Evolutionary conservation across 169 alveolate species (phyloP).

Genomic region (Plasmodium chabaudi): DNA sequence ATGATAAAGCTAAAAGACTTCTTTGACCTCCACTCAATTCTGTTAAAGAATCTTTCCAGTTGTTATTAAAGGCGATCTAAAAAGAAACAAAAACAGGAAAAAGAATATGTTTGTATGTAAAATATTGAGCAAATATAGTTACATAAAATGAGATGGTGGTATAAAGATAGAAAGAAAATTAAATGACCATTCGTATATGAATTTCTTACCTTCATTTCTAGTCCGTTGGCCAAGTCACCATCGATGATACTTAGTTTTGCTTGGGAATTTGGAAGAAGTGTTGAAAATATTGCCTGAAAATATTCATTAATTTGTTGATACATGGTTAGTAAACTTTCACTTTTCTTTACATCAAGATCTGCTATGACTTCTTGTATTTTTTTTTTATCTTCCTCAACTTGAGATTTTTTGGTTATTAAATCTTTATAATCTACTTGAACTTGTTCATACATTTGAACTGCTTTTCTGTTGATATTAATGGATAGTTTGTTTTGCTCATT

Average conservation of each 20-base stretch:
- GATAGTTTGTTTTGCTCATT: constrained; percentile 87
- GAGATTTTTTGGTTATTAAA: constrained; percentile 90
- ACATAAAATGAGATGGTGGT: neutral
- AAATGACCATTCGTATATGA: too few relatives aligned
- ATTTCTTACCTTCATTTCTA: constrained; percentile 84
- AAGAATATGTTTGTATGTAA: neutral
- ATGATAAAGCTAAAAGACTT: constrained; percentile 97
- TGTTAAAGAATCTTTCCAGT: constrained; percentile 95
- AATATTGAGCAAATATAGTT: neutral
- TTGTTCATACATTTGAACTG: constrained; percentile 93
- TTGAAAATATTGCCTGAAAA: constrained; percentile 94
- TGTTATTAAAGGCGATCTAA: constrained; percentile 92
- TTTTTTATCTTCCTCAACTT: constrained; percentile 91
- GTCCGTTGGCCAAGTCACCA: constrained; percentile 87
- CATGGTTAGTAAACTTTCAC: constrained; percentile 91
- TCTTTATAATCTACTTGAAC: constrained; percentile 92
- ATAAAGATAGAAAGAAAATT: neutral
- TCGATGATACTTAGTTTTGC: constrained; percentile 93
- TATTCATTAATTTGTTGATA: constrained; percentile 92
- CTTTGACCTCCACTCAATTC: constrained; percentile 97
- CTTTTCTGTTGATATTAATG: constrained; percentile 94
- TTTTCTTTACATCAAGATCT: constrained; percentile 93
- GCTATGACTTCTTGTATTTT: constrained; percentile 94
- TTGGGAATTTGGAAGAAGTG: constrained; percentile 94
- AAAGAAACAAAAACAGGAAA: constrained; percentile 13